These are phyloP conservation scores for Exophiala spinifera DNA, from an alignment of 2,329 filamentous ascomycete species.

Conservation along the genomic window DNA sequence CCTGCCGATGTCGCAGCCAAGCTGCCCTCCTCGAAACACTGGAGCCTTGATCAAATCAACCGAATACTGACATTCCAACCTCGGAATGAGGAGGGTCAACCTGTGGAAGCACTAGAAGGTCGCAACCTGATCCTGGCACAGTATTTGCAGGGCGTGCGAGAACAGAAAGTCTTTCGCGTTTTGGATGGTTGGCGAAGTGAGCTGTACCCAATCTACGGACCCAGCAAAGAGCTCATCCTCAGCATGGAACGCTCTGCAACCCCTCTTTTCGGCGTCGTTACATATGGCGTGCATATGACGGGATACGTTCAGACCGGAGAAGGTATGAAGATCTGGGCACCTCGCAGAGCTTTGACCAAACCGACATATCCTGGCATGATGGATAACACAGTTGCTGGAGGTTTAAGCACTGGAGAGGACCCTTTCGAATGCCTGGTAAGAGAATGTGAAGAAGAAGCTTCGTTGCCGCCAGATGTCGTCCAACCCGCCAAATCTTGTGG, in stretches of 20 bases:
- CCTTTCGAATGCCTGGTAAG: conserved; percentile 79
- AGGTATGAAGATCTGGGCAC: conserved; percentile 79
- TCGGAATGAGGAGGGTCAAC: conserved; percentile 11
- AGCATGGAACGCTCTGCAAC: conserved; percentile 74
- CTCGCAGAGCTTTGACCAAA: conserved; percentile 71
- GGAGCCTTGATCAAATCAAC: conserved; percentile 13
- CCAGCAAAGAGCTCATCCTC: conserved; percentile 59
- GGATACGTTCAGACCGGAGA: conserved; percentile 60
- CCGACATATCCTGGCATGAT: conserved; percentile 87
- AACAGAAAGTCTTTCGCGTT: conserved; percentile 68
- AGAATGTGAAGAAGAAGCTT: conserved; percentile 87
- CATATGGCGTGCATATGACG: conserved; percentile 79
- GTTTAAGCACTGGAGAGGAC: conserved; percentile 74
- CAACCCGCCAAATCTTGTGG: conserved; percentile 61
- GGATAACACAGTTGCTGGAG: conserved; percentile 90
- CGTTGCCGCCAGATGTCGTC: conserved; percentile 67
- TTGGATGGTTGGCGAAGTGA: conserved; percentile 79
- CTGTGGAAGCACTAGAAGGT: conserved; percentile 51
- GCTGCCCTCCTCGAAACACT: conserved; percentile 19
- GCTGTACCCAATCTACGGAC: conserved; percentile 72
- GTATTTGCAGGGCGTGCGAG: conserved; percentile 66
- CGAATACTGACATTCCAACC: conserved; percentile 24
- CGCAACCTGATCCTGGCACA: conserved; percentile 58
- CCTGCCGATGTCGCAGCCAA: conserved; percentile 33
- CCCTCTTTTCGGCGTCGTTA: conserved; percentile 70